Base-by-base conservation (phyloP, 768 basidiomycete genomes). In the Amanita exitialis region DNA sequence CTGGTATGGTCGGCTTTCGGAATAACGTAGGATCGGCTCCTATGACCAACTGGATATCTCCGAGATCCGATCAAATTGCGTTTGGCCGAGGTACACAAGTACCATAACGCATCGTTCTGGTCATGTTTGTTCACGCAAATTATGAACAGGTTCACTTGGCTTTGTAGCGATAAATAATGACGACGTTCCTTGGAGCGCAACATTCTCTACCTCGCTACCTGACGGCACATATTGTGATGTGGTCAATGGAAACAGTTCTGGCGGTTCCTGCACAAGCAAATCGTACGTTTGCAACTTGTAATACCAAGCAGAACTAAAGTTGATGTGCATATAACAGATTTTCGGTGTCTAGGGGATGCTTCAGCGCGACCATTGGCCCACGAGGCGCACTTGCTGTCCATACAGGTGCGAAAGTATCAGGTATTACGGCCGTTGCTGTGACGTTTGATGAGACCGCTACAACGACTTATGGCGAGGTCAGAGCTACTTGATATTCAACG, bases 111-210 rank as follows among this genome's bases (percentile, higher is more conserved):
- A 7, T 12, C 18, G 6, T 13, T 18, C 20, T 16, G 4, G 28
- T 10, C 9, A 45, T 2, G 43, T 25, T 46, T 27, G 27, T 30
- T 30, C 25, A 34, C 30, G 32, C 9, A 41, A 15, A 9, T 37
- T 8, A 30, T 43, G 21, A 49, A 10, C 45, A 82, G 79, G 78
- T 25, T 62, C 76, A 0, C 60, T 64, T 38, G 82, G 83, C 2
- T 83, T 79, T 52, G 77, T 83, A 1, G 82, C 75, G 0, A 85
- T 86, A 57, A 86, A 86, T 60, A 84, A 85, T 53, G 73, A 63
- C 3, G 78, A 82, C 53, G 66, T 68, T 4, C 56, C 64, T 0
- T 86, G 84, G 83, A 76, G 54, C 6, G 48, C 72, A 0, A 76
- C 75, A 0, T 84, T 86, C 60, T 59, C 64, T 15, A 85, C 83